A percentile compares a stretch with the other conserved stretches of the same genome.
Conservation (phyloP, 2,329 filamentous ascomycete genomes). For the Fusarium kyushuense region DNA sequence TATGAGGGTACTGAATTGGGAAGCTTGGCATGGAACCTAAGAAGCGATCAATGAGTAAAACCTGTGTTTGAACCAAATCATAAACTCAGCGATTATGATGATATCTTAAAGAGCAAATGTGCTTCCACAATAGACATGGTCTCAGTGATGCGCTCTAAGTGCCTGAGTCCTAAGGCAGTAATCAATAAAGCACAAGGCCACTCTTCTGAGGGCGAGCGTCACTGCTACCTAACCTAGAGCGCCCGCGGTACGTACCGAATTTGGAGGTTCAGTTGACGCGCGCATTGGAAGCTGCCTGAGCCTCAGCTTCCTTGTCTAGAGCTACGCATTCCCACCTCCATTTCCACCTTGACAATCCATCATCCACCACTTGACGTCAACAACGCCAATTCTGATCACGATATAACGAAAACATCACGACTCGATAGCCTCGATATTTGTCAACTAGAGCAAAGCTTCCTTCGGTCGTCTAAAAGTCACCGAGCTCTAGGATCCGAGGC, state of each 20-base stretch:
- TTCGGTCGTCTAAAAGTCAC: not conserved
- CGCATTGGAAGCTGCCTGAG: conserved; percentile 60
- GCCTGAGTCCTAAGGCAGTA: conserved; percentile 8
- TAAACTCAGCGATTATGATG: not conserved
- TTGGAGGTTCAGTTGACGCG: conserved; percentile 53
- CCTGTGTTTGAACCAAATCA: conserved; percentile 4
- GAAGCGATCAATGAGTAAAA: conserved; percentile 36
- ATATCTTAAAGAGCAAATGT: not conserved
- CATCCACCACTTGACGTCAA: conserved; percentile 16
- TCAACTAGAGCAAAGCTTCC: conserved; percentile 1
- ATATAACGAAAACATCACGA: conserved; percentile 24
- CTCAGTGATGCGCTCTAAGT: not conserved
- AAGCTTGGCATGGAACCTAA: conserved; percentile 19
- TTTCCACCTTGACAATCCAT: conserved; percentile 26
- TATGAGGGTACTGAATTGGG: conserved; percentile 12
- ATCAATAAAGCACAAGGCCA: not conserved
- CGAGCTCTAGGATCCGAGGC: conserved; percentile 18
- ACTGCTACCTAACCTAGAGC: too few species aligned
- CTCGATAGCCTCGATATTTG: conserved; percentile 8
- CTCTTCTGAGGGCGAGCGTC: not conserved
- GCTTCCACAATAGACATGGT: not conserved
- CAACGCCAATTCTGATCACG: conserved; percentile 24
- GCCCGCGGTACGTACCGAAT: conserved; percentile 28
- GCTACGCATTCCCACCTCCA: conserved; percentile 38
- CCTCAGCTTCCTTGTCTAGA: conserved; percentile 45